A percentile compares a stretch with the other conserved stretches of the same genome.
Evolutionary conservation across 352 stramenopile genomes (phyloP).

Genomic region (Globisporangium abappressorium): DNA sequence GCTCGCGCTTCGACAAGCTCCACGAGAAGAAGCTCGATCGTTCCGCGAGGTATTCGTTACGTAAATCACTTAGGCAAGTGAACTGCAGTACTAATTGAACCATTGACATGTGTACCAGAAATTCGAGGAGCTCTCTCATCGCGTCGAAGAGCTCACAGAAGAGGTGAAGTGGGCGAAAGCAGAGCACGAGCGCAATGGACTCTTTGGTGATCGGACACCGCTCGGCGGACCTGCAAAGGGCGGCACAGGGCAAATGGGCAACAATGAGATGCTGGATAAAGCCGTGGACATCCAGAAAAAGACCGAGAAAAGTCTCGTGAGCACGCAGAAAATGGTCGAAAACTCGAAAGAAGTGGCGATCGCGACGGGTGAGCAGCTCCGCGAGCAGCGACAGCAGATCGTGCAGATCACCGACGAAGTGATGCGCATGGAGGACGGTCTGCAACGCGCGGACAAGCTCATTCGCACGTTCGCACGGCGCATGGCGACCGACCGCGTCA

Average conservation of each 20-base stretch:
- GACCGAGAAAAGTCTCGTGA: conserved; percentile 82
- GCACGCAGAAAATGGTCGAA: conserved; percentile 85
- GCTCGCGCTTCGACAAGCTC: conserved; percentile 71
- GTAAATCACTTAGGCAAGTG: background rate
- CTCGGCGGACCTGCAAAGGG: conserved; percentile 25
- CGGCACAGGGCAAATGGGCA: conserved; percentile 34
- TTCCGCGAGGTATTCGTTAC: conserved; percentile 56
- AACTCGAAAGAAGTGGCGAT: conserved; percentile 78
- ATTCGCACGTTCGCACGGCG: conserved; percentile 77
- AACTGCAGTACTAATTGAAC: background rate
- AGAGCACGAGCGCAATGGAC: conserved; percentile 69
- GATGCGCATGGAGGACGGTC: conserved; percentile 81
- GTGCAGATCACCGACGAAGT: conserved; percentile 87
- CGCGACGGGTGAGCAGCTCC: conserved; percentile 73
- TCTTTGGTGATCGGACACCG: conserved; percentile 65
- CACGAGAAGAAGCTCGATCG: conserved; percentile 56
- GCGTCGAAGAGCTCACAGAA: conserved; percentile 75
- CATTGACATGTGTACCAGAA: conserved; percentile 35
- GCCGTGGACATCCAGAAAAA: conserved; percentile 80
- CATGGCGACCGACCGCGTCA: conserved; percentile 83
- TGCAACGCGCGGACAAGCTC: conserved; percentile 77
- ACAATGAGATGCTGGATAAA: conserved; percentile 76
- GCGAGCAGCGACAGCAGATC: conserved; percentile 81
- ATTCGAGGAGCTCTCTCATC: conserved; percentile 79
- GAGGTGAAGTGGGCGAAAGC: conserved; percentile 81